These are phyloP conservation scores for Diaporthe batatas DNA, from an alignment of 2,329 filamentous ascomycete species.

Conservation along the genomic window DNA sequence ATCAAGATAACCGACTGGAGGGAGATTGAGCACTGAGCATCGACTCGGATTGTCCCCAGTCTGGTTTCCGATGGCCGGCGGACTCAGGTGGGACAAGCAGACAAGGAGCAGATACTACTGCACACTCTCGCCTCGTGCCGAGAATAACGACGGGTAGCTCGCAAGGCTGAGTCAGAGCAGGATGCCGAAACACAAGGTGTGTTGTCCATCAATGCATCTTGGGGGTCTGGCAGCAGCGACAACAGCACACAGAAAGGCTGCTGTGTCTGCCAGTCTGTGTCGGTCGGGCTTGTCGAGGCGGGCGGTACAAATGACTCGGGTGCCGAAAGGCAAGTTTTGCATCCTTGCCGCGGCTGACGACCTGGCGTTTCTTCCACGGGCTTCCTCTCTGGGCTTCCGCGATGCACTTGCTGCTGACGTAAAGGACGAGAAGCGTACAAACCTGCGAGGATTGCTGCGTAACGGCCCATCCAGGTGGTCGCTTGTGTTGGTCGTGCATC, in stretches of 20 bases:
- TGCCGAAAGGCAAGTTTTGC: conserved; percentile 28
- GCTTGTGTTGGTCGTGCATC: conserved; percentile 1
- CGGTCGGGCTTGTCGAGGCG: conserved; percentile 1
- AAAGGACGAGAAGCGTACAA: background rate
- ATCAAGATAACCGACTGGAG: background rate
- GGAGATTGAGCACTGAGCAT: background rate
- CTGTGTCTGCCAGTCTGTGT: background rate
- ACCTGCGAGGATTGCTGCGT: conserved; percentile 8
- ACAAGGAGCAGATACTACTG: background rate
- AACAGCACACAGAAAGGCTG: background rate
- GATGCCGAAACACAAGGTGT: background rate
- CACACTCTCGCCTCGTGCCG: background rate
- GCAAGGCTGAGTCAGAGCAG: conserved; percentile 12
- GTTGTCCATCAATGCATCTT: background rate
- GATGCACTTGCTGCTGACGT: conserved; percentile 24
- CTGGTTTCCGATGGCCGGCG: conserved; percentile 28
- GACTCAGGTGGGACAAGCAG: conserved; percentile 7
- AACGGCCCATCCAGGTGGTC: background rate
- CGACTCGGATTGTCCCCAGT: conserved; percentile 33
- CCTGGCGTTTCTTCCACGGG: background rate
- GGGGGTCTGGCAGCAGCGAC: conserved; percentile 3
- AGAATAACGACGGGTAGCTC: conserved; percentile 4
- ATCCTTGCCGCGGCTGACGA: conserved; percentile 26
- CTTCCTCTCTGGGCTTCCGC: background rate
- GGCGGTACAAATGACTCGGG: conserved; percentile 22